phyloP scores from a whole-genome alignment of 768 basidiomycete genomes.

The Tylopilus sp. region DNA sequence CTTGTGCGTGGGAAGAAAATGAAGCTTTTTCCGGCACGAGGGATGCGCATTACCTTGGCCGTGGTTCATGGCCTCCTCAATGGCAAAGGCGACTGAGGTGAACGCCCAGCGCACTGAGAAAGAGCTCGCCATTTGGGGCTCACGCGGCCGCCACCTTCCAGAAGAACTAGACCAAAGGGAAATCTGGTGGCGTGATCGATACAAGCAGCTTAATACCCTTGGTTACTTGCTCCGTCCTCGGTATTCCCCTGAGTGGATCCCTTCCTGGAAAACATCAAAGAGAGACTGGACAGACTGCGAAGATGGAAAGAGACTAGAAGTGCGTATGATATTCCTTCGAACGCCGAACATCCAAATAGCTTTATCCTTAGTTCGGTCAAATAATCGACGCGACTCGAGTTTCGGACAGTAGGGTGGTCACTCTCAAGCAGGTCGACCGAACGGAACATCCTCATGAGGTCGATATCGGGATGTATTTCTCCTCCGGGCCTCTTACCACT shows the following conservation, averaged over 20 bases:
- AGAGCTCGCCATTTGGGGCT: not conserved
- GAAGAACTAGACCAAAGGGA: not conserved
- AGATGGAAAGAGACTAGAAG: not conserved
- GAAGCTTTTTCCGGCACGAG: no score
- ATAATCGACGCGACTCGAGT: conserved; percentile 28
- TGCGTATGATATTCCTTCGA: not conserved
- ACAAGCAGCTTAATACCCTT: not conserved
- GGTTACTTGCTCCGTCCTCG: not conserved
- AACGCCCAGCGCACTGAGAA: not conserved
- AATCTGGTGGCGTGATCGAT: not conserved
- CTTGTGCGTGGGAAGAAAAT: no score
- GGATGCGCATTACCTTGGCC: no score
- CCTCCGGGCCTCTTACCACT: conserved; percentile 4
- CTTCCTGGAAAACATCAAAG: not conserved
- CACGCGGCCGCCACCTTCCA: not conserved
- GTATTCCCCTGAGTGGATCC: not conserved
- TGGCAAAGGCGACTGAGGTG: not conserved
- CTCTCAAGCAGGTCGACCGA: conserved; percentile 25
- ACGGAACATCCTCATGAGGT: conserved; percentile 20
- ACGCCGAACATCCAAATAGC: not conserved
- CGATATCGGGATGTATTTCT: conserved; percentile 24
- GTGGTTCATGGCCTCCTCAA: no score
- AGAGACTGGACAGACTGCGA: not conserved
- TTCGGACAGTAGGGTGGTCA: conserved; percentile 25
- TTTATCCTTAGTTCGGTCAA: not conserved